Evolutionary conservation across 2,329 filamentous ascomycete genomes (phyloP).

Genomic region (Neonectria faginata): DNA sequence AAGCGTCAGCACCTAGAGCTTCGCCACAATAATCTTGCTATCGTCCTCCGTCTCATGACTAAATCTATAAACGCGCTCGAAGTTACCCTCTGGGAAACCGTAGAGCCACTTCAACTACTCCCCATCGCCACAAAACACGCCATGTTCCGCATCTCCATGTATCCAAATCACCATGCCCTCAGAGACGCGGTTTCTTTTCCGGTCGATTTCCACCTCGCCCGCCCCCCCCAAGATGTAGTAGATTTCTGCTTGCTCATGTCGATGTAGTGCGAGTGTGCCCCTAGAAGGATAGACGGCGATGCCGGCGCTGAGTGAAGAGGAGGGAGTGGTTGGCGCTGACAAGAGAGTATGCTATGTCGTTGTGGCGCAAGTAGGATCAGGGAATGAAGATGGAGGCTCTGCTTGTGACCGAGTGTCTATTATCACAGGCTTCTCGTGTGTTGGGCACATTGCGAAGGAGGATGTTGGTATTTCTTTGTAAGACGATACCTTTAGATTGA

Average conservation of each 20-base stretch:
- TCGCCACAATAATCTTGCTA: constrained; percentile 14
- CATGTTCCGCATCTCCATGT: constrained; percentile 42
- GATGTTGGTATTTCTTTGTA: too few species aligned
- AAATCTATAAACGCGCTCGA: constrained; percentile 42
- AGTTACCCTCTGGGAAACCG: constrained; percentile 41
- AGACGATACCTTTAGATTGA: background rate
- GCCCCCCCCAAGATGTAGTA: constrained; percentile 42
- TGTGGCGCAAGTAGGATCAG: constrained; percentile 31
- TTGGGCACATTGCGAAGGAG: constrained; percentile 3
- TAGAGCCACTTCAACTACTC: constrained; percentile 41
- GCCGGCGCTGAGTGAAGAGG: constrained; percentile 31
- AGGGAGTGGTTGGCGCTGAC: constrained; percentile 31
- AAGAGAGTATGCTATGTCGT: constrained; percentile 41
- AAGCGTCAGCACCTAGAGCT: constrained; percentile 12
- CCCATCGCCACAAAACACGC: constrained; percentile 34
- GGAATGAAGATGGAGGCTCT: constrained; percentile 9
- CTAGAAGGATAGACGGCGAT: constrained; percentile 40
- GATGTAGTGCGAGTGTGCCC: constrained; percentile 41
- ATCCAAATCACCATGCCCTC: constrained; percentile 40
- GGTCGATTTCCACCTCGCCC: constrained; percentile 40
- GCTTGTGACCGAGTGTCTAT: constrained; percentile 18
- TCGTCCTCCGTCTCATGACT: constrained; percentile 27
- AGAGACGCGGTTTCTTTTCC: constrained; percentile 28
- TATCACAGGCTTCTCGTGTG: constrained; percentile 24
- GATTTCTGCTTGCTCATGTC: constrained; percentile 43